Evolutionary conservation across 306 rosid species (phyloP).

Genomic region (Trifolium fragiferum): DNA sequence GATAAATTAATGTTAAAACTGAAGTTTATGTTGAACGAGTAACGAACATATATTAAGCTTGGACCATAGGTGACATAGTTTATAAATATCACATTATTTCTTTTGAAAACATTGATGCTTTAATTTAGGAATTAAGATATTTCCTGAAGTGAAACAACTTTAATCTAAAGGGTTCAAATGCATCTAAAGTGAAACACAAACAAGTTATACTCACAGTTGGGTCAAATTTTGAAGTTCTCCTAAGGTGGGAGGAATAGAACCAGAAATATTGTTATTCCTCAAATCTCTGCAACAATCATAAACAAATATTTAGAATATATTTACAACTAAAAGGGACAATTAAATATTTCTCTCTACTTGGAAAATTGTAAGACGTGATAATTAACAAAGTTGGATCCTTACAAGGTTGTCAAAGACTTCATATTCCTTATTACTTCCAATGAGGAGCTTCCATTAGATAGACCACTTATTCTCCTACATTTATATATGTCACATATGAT

Average conservation of each 20-base stretch:
- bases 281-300: slow-evolving; percentile 61
- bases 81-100: slow-evolving; percentile 13
- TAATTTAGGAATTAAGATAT: background rate
- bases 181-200: slow-evolving; percentile 5
- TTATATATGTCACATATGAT: slow-evolving; percentile 19
- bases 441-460: slow-evolving; percentile 77
- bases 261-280: slow-evolving; percentile 71
- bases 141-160: background rate
- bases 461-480: slow-evolving; percentile 64
- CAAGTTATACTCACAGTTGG: slow-evolving; percentile 58
- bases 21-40: background rate
- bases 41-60: background rate
- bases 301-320: slow-evolving; percentile 26
- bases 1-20: background rate
- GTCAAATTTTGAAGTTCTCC: slow-evolving; percentile 58
- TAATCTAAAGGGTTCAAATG: background rate
- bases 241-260: slow-evolving; percentile 66
- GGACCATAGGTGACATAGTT: slow-evolving; percentile 1
- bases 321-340: slow-evolving; percentile 16
- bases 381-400: slow-evolving; percentile 41
- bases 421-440: slow-evolving; percentile 63
- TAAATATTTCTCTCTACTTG: background rate
- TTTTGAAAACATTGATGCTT: slow-evolving; percentile 3
- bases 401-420: slow-evolving; percentile 70
- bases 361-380: slow-evolving; percentile 13